Evolutionary conservation across 441 rosid genomes (phyloP).

Genomic region (Syzygium malaccense): DNA sequence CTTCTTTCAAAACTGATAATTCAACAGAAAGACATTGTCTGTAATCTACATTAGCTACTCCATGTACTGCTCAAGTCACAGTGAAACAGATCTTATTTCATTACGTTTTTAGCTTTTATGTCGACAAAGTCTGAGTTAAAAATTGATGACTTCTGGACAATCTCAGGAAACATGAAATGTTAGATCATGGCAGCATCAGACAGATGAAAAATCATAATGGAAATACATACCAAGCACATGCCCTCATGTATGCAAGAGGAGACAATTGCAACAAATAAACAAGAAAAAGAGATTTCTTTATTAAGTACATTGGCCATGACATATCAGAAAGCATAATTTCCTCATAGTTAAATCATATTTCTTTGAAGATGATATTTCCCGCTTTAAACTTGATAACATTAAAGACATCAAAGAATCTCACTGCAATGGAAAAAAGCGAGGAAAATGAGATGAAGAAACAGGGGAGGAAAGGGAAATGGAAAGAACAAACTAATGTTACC

Average conservation of each 20-base stretch:
- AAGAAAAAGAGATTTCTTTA: background rate
- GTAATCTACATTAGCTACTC: background rate
- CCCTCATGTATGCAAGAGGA: background rate
- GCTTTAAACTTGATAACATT: background rate
- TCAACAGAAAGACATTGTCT: background rate
- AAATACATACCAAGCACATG: background rate
- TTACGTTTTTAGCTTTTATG: background rate
- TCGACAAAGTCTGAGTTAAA: background rate
- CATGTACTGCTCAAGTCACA: background rate
- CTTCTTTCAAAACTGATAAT: background rate
- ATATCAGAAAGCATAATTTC: background rate
- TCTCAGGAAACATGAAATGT: background rate
- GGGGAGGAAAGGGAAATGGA: background rate
- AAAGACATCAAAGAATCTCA: background rate
- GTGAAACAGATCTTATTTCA: background rate
- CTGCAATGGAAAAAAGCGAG: background rate
- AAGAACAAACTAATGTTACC: background rate
- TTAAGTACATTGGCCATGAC: background rate
- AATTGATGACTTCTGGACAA: background rate
- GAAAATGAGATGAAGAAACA: background rate
- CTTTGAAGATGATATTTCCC: background rate
- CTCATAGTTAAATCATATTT: background rate
- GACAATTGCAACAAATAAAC: background rate
- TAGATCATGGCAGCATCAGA: rapidly evolving
- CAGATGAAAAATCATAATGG: background rate